A percentile compares a stretch with the other conserved stretches of the same genome.
Evolutionary conservation across 2,329 filamentous ascomycete species (phyloP).

Genomic region (Lasiodiplodia sp.): DNA sequence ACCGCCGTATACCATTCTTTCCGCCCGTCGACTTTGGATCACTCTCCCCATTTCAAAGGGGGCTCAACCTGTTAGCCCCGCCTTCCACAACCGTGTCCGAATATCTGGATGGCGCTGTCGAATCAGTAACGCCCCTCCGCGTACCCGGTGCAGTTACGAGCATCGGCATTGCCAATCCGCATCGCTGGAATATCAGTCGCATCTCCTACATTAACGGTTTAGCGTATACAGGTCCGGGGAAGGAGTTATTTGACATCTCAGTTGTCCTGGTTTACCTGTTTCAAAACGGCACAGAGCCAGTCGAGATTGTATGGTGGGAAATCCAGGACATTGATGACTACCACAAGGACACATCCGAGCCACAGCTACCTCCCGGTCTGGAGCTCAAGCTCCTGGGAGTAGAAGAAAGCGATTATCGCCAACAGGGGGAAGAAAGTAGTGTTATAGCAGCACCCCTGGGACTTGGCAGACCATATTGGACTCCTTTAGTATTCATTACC

Average conservation of each 20-base stretch:
- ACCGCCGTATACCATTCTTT: neutral
- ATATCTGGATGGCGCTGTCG: constrained; percentile 4
- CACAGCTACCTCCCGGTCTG: neutral
- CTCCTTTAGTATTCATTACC: neutral
- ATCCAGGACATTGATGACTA: constrained; percentile 9
- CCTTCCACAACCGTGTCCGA: constrained; percentile 13
- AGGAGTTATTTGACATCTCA: neutral
- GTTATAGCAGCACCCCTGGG: too few relatives aligned
- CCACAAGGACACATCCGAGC: neutral
- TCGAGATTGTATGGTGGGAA: constrained; percentile 24
- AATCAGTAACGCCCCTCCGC: neutral
- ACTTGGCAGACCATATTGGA: neutral
- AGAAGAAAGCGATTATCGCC: neutral
- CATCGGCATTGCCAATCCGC: constrained; percentile 1
- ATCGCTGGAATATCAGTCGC: constrained; percentile 18
- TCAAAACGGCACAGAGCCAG: neutral
- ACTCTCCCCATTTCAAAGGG: neutral
- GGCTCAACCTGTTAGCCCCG: constrained; percentile 5
- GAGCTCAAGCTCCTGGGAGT: neutral
- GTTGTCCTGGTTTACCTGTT: constrained; percentile 7
- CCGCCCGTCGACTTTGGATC: neutral
- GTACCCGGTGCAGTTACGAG: neutral
- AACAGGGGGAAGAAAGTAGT: neutral
- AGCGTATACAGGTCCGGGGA: constrained; percentile 1
- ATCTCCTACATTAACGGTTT: constrained; percentile 23